phyloP scores from a whole-genome alignment of 257 asterid species.

The Echium plantagineum region DNA sequence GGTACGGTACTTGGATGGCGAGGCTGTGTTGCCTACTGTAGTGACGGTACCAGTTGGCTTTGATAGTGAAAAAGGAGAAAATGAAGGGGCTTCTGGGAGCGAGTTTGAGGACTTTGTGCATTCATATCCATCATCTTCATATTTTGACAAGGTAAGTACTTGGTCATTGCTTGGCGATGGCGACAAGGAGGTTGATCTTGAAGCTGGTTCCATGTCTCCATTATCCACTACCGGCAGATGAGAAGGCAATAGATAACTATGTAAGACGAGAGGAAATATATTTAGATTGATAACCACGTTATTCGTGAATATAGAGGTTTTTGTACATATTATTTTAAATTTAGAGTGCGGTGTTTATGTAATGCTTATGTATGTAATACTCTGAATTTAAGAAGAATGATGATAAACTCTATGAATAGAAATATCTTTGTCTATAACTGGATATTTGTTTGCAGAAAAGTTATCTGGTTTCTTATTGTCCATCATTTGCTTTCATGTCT shows the following conservation, averaged over 20 bases:
- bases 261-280: background rate
- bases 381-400: too few species aligned
- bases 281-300: too few species aligned
- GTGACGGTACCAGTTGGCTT: constrained; percentile 25
- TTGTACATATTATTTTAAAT: too few species aligned
- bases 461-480: too few species aligned
- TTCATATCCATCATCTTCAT: constrained; percentile 41
- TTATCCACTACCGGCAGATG: constrained; percentile 12
- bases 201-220: constrained; percentile 28
- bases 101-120: constrained; percentile 23
- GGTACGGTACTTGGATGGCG: constrained; percentile 54
- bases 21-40: constrained; percentile 24
- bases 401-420: too few species aligned
- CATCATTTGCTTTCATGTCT: too few species aligned
- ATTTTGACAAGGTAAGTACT: constrained; percentile 29
- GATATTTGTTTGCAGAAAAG: too few species aligned
- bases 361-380: too few species aligned
- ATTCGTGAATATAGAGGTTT: too few species aligned
- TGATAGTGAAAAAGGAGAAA: constrained; percentile 15
- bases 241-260: constrained; percentile 6
- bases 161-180: constrained; percentile 26
- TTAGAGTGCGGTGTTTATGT: too few species aligned
- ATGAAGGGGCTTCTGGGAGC: background rate
- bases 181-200: constrained; percentile 29
- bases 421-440: too few species aligned